Conservation (phyloP, 352 stramenopile genomes). For the Pythium angustatum region DNA sequence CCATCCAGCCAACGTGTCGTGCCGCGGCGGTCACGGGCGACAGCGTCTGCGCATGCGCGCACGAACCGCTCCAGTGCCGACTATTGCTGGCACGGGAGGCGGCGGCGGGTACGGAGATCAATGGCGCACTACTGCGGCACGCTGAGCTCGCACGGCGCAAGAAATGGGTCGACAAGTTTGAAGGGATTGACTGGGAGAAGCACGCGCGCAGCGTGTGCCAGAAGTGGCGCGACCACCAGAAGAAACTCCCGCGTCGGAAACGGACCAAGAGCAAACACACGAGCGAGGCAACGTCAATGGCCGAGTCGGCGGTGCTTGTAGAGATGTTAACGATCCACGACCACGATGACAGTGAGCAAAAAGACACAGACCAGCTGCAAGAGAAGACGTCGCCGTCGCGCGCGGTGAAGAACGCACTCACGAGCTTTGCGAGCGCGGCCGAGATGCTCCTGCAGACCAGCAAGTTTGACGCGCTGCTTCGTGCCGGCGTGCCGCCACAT, state of each 20-base stretch:
- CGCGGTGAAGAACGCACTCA: slow-evolving; percentile 49
- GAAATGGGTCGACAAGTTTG: slow-evolving; percentile 68
- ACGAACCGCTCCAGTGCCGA: slow-evolving; percentile 24
- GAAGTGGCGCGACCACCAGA: slow-evolving; percentile 74
- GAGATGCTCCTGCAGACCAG: slow-evolving; percentile 51
- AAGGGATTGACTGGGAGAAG: slow-evolving; percentile 48
- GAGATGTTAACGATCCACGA: background rate
- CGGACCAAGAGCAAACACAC: slow-evolving; percentile 7
- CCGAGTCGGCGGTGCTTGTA: slow-evolving; percentile 16
- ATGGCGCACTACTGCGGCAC: slow-evolving; percentile 12
- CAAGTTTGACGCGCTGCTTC: slow-evolving; percentile 70
- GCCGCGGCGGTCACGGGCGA: background rate
- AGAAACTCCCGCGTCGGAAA: slow-evolving; percentile 34
- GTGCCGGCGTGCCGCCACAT: slow-evolving; percentile 59
- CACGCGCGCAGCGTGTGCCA: slow-evolving; percentile 48
- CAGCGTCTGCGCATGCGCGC: slow-evolving; percentile 24
- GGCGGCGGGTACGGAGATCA: background rate
- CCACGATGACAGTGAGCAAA: background rate
- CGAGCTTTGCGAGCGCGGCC: slow-evolving; percentile 50
- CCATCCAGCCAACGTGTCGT: slow-evolving; percentile 15
- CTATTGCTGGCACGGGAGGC: slow-evolving; percentile 4
- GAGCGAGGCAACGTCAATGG: background rate
- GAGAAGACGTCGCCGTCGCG: slow-evolving; percentile 33
- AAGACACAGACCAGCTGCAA: slow-evolving; percentile 7
- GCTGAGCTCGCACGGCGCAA: slow-evolving; percentile 25